phyloP scores from a whole-genome alignment of 2,329 filamentous ascomycete genomes.

The Hortaea werneckii region DNA sequence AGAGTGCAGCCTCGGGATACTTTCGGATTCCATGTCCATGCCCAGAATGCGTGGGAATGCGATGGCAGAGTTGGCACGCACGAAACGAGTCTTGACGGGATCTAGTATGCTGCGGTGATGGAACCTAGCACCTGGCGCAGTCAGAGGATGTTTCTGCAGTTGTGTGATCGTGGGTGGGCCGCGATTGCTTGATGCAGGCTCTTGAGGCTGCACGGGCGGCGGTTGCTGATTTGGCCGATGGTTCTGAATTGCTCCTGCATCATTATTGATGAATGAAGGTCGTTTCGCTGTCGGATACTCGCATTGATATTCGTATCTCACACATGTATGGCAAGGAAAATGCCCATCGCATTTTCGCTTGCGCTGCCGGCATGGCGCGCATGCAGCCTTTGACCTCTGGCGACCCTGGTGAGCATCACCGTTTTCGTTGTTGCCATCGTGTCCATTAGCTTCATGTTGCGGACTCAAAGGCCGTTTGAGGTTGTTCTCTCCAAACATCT shows the following conservation, averaged over 20 bases:
- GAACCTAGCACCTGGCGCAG: conserved; percentile 25
- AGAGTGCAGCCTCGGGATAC: conserved; percentile 43
- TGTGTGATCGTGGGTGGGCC: conserved; percentile 21
- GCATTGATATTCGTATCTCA: conserved; percentile 28
- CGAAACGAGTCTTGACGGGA: conserved; percentile 25
- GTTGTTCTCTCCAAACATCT: conserved; percentile 4
- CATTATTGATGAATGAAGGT: conserved; percentile 11
- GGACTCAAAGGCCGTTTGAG: conserved; percentile 18
- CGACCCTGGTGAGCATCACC: conserved; percentile 15
- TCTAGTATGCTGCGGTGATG: conserved; percentile 27
- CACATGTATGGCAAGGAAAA: conserved; percentile 23
- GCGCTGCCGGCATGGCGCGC: conserved; percentile 23
- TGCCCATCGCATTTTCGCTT: conserved; percentile 21
- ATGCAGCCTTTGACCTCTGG: conserved; percentile 25
- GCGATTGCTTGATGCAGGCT: conserved; percentile 5
- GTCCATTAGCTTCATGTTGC: conserved; percentile 6
- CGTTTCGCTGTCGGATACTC: conserved; percentile 24
- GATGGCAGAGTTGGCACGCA: conserved; percentile 35
- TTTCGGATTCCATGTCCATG: conserved; percentile 44
- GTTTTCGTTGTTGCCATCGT: conserved; percentile 2
- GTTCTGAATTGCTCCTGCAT: conserved; percentile 1
- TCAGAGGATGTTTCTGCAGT: conserved; percentile 24
- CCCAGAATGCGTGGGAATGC: conserved; percentile 46
- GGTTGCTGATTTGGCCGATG: conserved; percentile 10
- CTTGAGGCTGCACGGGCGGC: conserved; percentile 3